Evolutionary conservation across 2,329 filamentous ascomycete genomes (phyloP).

Genomic region (Elsinoe necatrix): DNA sequence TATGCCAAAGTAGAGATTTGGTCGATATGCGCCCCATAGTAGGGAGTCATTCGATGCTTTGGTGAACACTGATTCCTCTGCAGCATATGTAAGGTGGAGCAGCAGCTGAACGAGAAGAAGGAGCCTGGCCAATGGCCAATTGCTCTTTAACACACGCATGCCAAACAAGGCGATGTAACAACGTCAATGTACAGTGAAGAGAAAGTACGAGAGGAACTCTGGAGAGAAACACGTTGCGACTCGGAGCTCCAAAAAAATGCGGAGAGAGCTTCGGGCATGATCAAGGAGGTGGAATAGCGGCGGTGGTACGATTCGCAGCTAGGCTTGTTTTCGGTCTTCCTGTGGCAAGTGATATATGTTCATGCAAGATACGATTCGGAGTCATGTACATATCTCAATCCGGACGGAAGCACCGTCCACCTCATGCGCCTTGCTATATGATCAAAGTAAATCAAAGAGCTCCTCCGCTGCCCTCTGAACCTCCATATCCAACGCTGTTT

Average conservation of each 20-base stretch:
- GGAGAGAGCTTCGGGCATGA: slow-evolving; percentile 11
- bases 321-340: too few relatives aligned
- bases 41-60: slow-evolving; percentile 67
- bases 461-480: too few relatives aligned
- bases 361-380: too few relatives aligned
- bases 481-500: too few relatives aligned
- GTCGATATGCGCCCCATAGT: slow-evolving; percentile 91
- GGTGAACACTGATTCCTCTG: slow-evolving; percentile 25
- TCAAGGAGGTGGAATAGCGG: neutral
- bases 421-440: too few relatives aligned
- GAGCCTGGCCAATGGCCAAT: slow-evolving; percentile 17
- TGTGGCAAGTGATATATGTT: too few relatives aligned
- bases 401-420: too few relatives aligned
- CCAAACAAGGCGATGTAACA: neutral
- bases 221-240: slow-evolving; percentile 9
- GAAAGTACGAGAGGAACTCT: neutral
- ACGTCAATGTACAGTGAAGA: neutral
- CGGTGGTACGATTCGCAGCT: neutral
- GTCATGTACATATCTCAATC: too few relatives aligned
- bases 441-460: too few relatives aligned
- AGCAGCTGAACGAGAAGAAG: slow-evolving; percentile 16
- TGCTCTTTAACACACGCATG: neutral
- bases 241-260: neutral
- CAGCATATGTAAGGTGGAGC: slow-evolving; percentile 7
- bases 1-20: slow-evolving; percentile 90